Evolutionary conservation across 208 protist species (phyloP).

Genomic region (Leishmania braziliensis): DNA sequence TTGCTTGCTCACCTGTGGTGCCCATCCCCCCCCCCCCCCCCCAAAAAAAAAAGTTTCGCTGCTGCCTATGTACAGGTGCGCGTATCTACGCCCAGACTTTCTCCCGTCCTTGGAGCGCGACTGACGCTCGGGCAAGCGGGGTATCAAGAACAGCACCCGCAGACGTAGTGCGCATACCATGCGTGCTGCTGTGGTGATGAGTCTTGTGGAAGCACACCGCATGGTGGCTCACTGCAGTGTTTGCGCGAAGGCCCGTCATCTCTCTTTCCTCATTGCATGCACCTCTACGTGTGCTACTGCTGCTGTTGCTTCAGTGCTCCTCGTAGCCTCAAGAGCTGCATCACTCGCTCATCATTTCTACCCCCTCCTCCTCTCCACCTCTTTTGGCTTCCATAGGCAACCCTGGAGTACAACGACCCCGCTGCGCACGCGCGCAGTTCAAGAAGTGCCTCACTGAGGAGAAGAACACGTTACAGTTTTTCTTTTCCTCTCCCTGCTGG

Average conservation of each 20-base stretch:
- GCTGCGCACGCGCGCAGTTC: neutral
- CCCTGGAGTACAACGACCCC: neutral
- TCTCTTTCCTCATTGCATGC: neutral
- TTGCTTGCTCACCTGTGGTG: neutral
- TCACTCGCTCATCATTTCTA: neutral
- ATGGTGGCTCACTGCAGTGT: neutral
- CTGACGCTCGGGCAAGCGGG: neutral
- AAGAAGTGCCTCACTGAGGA: neutral
- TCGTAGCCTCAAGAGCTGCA: neutral
- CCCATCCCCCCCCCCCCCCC: neutral
- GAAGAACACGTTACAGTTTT: no score
- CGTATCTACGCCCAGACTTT: no score
- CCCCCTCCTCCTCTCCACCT: neutral
- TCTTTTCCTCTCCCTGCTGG: neutral
- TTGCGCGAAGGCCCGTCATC: neutral
- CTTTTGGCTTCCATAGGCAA: neutral
- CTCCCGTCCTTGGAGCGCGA: neutral
- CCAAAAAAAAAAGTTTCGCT: no score
- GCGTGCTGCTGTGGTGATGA: neutral
- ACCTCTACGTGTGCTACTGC: neutral
- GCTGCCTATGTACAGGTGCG: no score
- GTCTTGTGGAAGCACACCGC: neutral
- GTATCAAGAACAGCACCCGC: neutral
- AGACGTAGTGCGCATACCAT: neutral
- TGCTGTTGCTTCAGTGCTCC: neutral